phyloP scores from a whole-genome alignment of 192 early-diverging fungal species.

The Entomortierella beljakovae region DNA sequence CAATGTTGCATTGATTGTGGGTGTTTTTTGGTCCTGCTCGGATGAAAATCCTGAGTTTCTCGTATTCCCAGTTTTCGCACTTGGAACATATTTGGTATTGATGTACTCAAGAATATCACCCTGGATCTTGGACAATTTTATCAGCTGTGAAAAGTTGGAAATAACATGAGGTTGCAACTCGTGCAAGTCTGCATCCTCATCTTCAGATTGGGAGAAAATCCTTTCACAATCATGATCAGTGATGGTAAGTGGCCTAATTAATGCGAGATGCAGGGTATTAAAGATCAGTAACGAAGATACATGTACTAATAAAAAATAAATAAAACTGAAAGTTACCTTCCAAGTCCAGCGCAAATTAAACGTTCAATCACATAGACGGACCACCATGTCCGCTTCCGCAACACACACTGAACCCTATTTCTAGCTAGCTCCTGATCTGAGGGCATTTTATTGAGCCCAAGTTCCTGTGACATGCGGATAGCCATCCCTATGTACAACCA shows the following conservation, averaged over 20 bases:
- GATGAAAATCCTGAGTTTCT: neutral
- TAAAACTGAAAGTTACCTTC: conserved; percentile 57
- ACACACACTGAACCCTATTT: conserved; percentile 64
- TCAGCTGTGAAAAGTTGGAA: conserved; percentile 32
- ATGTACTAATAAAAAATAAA: neutral
- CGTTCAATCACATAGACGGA: conserved; percentile 79
- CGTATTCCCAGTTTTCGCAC: neutral
- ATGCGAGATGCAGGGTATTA: neutral
- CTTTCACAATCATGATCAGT: conserved; percentile 65
- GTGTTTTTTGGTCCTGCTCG: conserved; percentile 4
- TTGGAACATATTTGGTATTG: conserved; percentile 8
- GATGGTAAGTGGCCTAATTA: conserved; percentile 57
- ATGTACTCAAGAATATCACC: conserved; percentile 47
- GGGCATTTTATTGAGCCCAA: conserved; percentile 77
- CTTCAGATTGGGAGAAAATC: conserved; percentile 55
- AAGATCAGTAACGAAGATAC: neutral
- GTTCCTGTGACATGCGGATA: conserved; percentile 75
- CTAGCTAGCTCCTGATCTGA: conserved; percentile 58
- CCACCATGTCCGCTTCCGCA: conserved; percentile 81
- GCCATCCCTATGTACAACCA: conserved; percentile 82
- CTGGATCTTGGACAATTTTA: conserved; percentile 36
- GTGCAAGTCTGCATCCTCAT: conserved; percentile 22
- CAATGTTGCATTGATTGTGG: conserved; percentile 34
- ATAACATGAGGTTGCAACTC: neutral
- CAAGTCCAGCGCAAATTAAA: conserved; percentile 72